Evolutionary conservation across 2,329 filamentous ascomycete species (phyloP).

Genomic region (Arthrobotrys iridis): DNA sequence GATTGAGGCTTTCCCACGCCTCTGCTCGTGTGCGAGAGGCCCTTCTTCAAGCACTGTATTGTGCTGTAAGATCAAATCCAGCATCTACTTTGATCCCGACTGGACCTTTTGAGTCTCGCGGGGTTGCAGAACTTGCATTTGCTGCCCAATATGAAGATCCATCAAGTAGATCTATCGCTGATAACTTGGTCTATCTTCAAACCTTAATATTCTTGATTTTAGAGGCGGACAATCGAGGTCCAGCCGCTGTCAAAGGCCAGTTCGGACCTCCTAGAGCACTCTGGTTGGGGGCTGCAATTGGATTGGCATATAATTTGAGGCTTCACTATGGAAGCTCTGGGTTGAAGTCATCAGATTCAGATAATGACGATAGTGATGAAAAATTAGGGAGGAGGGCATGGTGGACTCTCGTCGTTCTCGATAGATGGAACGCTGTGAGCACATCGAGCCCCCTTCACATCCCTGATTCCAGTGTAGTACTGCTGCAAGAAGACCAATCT

Average conservation of each 20-base stretch:
- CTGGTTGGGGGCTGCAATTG: slow-evolving; percentile 73
- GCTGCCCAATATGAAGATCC: slow-evolving; percentile 64
- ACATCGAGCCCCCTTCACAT: slow-evolving; percentile 72
- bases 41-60: slow-evolving; percentile 72
- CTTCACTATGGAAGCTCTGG: slow-evolving; percentile 66
- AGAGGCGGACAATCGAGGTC: slow-evolving; percentile 71
- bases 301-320: slow-evolving; percentile 73
- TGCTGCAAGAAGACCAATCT: slow-evolving; percentile 69
- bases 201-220: slow-evolving; percentile 74
- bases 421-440: slow-evolving; percentile 77
- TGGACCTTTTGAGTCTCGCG: slow-evolving; percentile 61
- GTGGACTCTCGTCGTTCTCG: slow-evolving; percentile 77
- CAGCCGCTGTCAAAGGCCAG: slow-evolving; percentile 64
- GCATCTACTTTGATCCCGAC: slow-evolving; percentile 59
- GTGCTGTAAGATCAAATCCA: slow-evolving; percentile 69
- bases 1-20: slow-evolving; percentile 68
- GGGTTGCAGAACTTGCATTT: slow-evolving; percentile 63
- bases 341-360: slow-evolving; percentile 63
- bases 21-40: slow-evolving; percentile 70
- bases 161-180: slow-evolving; percentile 61
- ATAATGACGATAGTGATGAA: slow-evolving; percentile 69
- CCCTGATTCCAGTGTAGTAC: slow-evolving; percentile 70
- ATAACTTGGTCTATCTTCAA: slow-evolving; percentile 71
- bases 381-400: slow-evolving; percentile 73
- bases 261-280: slow-evolving; percentile 65